A percentile compares a stretch with the other conserved stretches of the same genome.
Conservation (phyloP, 805 yeast species). For the Ogataea neopini region DNA sequence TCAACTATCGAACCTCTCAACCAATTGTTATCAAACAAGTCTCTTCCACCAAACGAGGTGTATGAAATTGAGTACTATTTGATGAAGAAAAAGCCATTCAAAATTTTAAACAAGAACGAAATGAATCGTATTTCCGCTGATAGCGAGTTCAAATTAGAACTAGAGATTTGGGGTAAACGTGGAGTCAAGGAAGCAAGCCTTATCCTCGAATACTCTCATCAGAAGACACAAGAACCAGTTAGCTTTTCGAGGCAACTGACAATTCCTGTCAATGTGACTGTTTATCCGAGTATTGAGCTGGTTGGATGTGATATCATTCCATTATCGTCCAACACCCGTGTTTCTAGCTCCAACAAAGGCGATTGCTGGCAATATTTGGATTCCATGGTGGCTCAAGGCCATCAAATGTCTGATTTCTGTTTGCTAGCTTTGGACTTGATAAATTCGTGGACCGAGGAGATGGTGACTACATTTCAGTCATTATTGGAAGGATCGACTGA, state of each 20-base stretch:
- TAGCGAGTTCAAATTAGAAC: constrained; percentile 44
- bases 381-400: constrained; percentile 32
- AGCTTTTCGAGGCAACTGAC: constrained; percentile 54
- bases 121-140: constrained; percentile 42
- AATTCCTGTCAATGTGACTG: constrained; percentile 70
- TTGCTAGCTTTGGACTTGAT: constrained; percentile 72
- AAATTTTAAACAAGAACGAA: constrained; percentile 48
- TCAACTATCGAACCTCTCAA: constrained; percentile 68
- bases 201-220: constrained; percentile 63
- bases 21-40: constrained; percentile 47
- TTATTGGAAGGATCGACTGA: constrained; percentile 24
- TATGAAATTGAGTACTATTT: constrained; percentile 76
- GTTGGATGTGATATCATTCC: constrained; percentile 78
- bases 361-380: constrained; percentile 35
- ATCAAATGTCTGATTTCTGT: constrained; percentile 53
- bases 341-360: constrained; percentile 29
- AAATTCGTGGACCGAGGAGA: constrained; percentile 73
- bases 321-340: constrained; percentile 36
- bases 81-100: constrained; percentile 56
- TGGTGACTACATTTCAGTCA: constrained; percentile 35
- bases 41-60: constrained; percentile 58
- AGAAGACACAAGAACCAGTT: constrained; percentile 24
- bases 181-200: constrained; percentile 69
- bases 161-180: constrained; percentile 69
- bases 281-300: constrained; percentile 70